Evolutionary conservation across 371 early-diverging fungal genomes (phyloP).

Genomic region (Antonospora locustae): DNA sequence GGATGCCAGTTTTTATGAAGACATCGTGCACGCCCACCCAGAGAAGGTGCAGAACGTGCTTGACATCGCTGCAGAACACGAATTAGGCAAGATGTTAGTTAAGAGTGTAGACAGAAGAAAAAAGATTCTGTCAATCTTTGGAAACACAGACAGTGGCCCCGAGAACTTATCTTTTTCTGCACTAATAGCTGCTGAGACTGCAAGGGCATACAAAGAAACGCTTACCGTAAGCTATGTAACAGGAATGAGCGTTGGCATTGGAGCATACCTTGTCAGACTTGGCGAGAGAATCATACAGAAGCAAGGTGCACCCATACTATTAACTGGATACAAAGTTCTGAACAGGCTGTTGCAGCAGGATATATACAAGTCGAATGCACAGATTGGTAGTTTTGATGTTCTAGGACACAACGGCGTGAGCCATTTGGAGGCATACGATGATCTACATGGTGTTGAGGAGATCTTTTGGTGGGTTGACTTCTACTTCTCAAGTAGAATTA

Average conservation of each 20-base stretch:
- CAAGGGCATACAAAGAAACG: slow-evolving; percentile 78
- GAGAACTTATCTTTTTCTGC: slow-evolving; percentile 91
- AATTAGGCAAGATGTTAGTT: slow-evolving; percentile 4
- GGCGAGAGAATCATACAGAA: slow-evolving; percentile 89
- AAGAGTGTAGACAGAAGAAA: slow-evolving; percentile 35
- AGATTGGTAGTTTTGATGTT: slow-evolving; percentile 91
- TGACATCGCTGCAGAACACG: slow-evolving; percentile 17
- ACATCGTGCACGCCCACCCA: too few relatives aligned
- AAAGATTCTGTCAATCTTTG: slow-evolving; percentile 73
- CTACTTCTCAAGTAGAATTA: not conserved
- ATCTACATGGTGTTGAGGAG: slow-evolving; percentile 73
- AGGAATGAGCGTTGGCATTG: slow-evolving; percentile 88
- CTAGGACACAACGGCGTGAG: slow-evolving; percentile 93
- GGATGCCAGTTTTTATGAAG: not conserved
- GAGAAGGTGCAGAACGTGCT: too few relatives aligned
- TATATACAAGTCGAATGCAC: slow-evolving; percentile 86
- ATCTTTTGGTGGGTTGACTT: slow-evolving; percentile 70
- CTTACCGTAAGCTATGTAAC: slow-evolving; percentile 88
- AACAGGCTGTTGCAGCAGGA: slow-evolving; percentile 92
- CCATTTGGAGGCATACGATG: slow-evolving; percentile 78
- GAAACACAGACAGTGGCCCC: slow-evolving; percentile 74
- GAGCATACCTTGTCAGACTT: slow-evolving; percentile 89
- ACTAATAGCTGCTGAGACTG: slow-evolving; percentile 89
- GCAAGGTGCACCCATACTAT: slow-evolving; percentile 82
- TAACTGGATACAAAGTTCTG: slow-evolving; percentile 86